Evolutionary conservation across 1,284 basidiomycete genomes (phyloP).

Genomic region (Boletus nobilissimus): DNA sequence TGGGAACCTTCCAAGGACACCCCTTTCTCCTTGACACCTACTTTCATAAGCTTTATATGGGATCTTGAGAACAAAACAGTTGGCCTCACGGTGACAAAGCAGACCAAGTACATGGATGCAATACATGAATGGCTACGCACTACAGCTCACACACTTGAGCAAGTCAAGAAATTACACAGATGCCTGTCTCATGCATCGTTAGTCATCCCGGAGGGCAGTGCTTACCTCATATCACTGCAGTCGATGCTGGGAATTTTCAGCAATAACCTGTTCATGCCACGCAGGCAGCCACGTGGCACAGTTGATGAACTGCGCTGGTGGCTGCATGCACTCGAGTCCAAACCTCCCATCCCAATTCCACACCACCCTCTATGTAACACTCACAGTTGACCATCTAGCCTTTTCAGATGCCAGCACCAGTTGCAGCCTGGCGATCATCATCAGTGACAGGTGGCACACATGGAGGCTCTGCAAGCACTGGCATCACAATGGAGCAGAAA

Average conservation of each 20-base stretch:
- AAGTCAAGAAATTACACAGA: background rate
- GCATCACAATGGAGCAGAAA: constrained; percentile 16
- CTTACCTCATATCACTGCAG: background rate
- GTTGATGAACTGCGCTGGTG: background rate
- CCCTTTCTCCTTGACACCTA: constrained; percentile 11
- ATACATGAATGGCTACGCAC: background rate
- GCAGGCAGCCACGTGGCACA: background rate
- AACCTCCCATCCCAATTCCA: background rate
- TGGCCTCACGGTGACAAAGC: background rate
- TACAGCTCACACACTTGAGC: background rate
- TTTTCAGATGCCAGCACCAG: constrained; percentile 35
- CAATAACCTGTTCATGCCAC: background rate
- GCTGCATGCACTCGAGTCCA: background rate
- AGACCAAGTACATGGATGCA: background rate
- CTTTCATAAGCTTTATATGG: constrained; percentile 40
- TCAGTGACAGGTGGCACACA: background rate
- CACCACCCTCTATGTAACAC: background rate
- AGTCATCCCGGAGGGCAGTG: background rate
- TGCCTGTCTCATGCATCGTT: background rate
- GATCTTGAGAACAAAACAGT: constrained; percentile 3
- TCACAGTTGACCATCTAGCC: background rate
- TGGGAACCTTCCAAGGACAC: constrained; percentile 22
- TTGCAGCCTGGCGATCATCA: constrained; percentile 20
- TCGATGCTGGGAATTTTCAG: background rate
- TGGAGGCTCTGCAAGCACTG: constrained; percentile 20